Base-by-base conservation (phyloP, 495 filamentous ascomycete species). In the Recurvomyces mirabilis region DNA sequence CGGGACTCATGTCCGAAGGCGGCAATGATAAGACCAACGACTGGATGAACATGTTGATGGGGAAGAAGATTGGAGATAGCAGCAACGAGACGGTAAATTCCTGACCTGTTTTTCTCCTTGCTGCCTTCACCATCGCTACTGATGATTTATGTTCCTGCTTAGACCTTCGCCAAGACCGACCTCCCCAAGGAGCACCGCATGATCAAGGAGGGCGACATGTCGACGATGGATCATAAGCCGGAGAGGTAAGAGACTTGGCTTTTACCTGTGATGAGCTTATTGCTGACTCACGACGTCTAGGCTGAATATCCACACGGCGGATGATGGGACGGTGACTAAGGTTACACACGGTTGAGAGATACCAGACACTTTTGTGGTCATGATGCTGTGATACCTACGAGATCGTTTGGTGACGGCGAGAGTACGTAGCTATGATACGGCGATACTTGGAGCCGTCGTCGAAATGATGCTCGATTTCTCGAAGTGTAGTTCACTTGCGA, bases 131-230 rank as follows among this genome's bases (percentile, higher is more conserved):
- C 12, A 38, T 11, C 43, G 36, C n/a, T 6, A 19, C 21, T 47
- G 37, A 25, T 17, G 11, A 42, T 10, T 11, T 44, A 1, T 7
- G 11, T 2, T 28, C 25, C n/a, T 15, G 28, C 5, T 5, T 22
- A 59, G 56, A 57, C 54, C 5, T 59, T 59, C 30, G 56, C 56
- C n/a, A 59, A 59, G 42, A 54, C 38, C 13, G 47, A 57, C 4
- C 42, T 59, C 5, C 56, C 56, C 1, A 46, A 53, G 42, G 54
- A 57, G 33, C 50, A 54, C 41, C 46, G 56, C 3, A 38, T 59
- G 5, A 23, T 59, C 21, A 52, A 52, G 42, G 51, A 57, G 38
- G 56, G 54, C 25, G 54, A 55, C 39, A 59, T 59, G 56, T 38
- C 43, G 26, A 57, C 54, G 3, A 54, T 57, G 54, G 56, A 59